Evolutionary conservation across 148 eudicot species (phyloP), one percentile per base, ranked within the genome.

Genomic region (Pouteria glomerata): DNA sequence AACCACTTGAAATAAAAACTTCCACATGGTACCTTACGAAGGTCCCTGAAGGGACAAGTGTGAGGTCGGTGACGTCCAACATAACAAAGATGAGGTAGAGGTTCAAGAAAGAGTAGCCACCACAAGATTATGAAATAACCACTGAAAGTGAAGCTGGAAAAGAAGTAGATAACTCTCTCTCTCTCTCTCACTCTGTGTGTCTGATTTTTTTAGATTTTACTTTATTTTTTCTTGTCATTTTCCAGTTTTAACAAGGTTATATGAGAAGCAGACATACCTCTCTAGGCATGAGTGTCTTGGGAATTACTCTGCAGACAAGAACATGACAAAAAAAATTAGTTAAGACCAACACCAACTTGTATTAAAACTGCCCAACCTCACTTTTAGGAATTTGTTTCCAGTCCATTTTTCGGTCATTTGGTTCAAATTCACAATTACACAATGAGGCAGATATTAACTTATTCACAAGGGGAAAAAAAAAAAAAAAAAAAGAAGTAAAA

Each of bases 231-330:
- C 5, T 3, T 27, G 31, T 44, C 31, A 39, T 47, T 48, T 66
- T 47, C n/a, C 18, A 50, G 31, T 68, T 39, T 35, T n/a, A 35
- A 42, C 15, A 23, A 42, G 61, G 44, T 29, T 23, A 66, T 29
- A 11, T 6, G 18, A 27, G 34, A 45, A 61, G 41, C 60, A 61
- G 11, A 27, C 31, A 31, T 78, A 81, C 84, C 79, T 81, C 84
- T 74, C 76, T 74, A n/a, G 79, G 76, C 84, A 81, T 81, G 50
- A 81, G 81, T 8, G 81, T 78, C 66, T 75, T 81, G 19, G 84
- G 84, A 45, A 81, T 81, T 23, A 81, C 76, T 51, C 84, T 81
- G 78, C n/a, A 74, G 64, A 73, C 74, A 78, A 64, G 50, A 73
- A 73, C 33, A 78, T 78, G 74, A 73, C 77, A 71, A 66, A 77